phyloP scores from a whole-genome alignment of 2,329 filamentous ascomycete genomes.

The Cladophialophora yegresii region DNA sequence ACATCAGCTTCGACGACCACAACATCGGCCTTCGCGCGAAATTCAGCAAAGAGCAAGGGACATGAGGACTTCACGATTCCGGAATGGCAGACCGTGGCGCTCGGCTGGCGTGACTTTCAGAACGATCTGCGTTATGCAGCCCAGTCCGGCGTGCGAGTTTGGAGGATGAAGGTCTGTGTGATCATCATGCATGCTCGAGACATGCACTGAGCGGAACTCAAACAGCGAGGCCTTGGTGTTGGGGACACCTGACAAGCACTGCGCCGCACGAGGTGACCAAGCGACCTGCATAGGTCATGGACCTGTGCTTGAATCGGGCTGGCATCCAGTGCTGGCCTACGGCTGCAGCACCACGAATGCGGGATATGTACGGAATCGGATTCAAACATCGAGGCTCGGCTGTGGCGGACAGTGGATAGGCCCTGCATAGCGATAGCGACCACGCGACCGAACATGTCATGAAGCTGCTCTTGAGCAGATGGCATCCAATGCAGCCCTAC shows the following conservation, averaged over 20 bases:
- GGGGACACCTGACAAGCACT: background rate
- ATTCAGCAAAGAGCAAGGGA: background rate
- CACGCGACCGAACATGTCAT: background rate
- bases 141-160: slow-evolving; percentile 26
- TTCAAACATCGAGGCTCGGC: background rate
- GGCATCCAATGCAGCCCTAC: background rate
- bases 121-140: slow-evolving; percentile 25
- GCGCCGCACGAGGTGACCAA: background rate
- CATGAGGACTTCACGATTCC: slow-evolving; percentile 5
- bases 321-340: too few species aligned
- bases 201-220: background rate
- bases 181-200: slow-evolving; percentile 6
- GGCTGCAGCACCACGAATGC: background rate
- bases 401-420: background rate
- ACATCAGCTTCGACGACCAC: background rate
- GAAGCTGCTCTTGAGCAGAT: background rate
- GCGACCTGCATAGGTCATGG: background rate
- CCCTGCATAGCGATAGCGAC: background rate
- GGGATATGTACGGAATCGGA: background rate
- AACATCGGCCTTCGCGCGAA: background rate
- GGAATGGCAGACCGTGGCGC: slow-evolving; percentile 19
- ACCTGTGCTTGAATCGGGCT: background rate
- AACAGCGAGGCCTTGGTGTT: background rate
- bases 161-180: slow-evolving; percentile 31
- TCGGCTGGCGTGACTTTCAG: slow-evolving; percentile 29